Evolutionary conservation across 2,329 filamentous ascomycete species (phyloP), one percentile per base, ranked within the genome.

Genomic region (Apiospora phragmitis): DNA sequence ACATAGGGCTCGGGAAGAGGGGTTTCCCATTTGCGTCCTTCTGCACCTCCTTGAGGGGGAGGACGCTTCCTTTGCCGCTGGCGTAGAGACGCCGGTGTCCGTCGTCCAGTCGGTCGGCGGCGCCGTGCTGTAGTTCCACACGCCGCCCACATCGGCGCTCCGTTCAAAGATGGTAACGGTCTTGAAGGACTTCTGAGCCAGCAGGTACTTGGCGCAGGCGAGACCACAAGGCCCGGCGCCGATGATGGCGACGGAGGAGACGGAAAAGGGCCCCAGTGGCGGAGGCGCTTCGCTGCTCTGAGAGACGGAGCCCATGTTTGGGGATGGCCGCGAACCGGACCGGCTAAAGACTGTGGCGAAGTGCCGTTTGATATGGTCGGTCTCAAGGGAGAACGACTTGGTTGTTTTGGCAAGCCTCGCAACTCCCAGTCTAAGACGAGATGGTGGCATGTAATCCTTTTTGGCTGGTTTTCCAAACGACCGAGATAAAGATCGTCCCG

Each of bases 181-280:
- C 16, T 90, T 83, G 77, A 96, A 96, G 80, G 79, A 74, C 47
- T 84, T 77, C 86, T 92, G 94, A 0, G 92, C 93, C 14, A 88
- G 79, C 24, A 98, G 85, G 77, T 95, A 95, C 85, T 94, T 96
- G 69, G 94, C 94, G 32, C 92, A 90, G 35, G 92, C 89, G 4
- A 97, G 85, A 5, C 95, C 95, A 73, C 89, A 89, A 0, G 95
- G 93, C 0, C 95, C 95, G 12, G 93, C 94, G 29, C 95, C 95
- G 74, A 98, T 90, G 72, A 98, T 86, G 74, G 93, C 94, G 74
- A 97, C 85, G 65, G 82, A 88, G 71, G 85, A 85, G 67, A 93
- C 86, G 72, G 83, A 73, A 77, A 89, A 90, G 4, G 70, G 70
- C 4, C 67, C 55, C 9, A 74, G 71, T 42, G 45, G 65, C n/a